These are phyloP conservation scores for Tricholoma saponaceum DNA, from an alignment of 768 basidiomycete genomes.

Conservation along the genomic window DNA sequence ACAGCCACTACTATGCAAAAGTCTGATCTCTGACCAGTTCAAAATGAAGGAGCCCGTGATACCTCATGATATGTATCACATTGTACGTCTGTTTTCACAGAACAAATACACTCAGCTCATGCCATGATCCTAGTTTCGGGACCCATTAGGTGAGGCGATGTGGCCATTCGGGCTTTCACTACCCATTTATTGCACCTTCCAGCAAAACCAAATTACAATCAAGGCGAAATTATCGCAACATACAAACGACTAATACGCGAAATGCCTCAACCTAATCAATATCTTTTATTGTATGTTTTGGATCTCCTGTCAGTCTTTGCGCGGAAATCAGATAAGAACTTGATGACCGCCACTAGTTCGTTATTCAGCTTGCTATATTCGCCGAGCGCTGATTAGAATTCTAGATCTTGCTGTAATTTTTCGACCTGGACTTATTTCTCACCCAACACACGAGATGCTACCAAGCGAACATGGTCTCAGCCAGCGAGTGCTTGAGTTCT, in stretches of 20 bases:
- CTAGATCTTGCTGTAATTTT: conserved; percentile 97
- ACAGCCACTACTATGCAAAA: background rate
- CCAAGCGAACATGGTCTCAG: conserved; percentile 84
- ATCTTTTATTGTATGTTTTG: conserved; percentile 94
- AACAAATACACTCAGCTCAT: conserved; percentile 6
- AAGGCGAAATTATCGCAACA: conserved; percentile 67
- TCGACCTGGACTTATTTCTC: conserved; percentile 90
- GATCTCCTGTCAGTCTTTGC: conserved; percentile 95
- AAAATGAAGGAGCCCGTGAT: conserved; percentile 83
- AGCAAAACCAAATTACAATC: conserved; percentile 68
- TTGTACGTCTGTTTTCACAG: conserved; percentile 39
- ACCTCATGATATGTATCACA: conserved; percentile 84
- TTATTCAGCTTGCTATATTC: conserved; percentile 12
- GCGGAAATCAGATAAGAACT: conserved; percentile 84
- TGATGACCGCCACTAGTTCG: conserved; percentile 94
- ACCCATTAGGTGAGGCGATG: conserved; percentile 56
- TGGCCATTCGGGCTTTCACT: background rate
- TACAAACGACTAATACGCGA: conserved; percentile 83
- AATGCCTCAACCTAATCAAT: conserved; percentile 88
- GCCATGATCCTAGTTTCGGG: conserved; percentile 58
- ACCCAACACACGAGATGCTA: conserved; percentile 81
- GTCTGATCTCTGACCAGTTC: background rate
- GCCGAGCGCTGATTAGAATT: background rate
- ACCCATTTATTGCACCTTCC: conserved; percentile 7
- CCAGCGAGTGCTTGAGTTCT: conserved; percentile 89